phyloP scores from a whole-genome alignment of 208 protist genomes.

The Leishmania lainsoni region DNA sequence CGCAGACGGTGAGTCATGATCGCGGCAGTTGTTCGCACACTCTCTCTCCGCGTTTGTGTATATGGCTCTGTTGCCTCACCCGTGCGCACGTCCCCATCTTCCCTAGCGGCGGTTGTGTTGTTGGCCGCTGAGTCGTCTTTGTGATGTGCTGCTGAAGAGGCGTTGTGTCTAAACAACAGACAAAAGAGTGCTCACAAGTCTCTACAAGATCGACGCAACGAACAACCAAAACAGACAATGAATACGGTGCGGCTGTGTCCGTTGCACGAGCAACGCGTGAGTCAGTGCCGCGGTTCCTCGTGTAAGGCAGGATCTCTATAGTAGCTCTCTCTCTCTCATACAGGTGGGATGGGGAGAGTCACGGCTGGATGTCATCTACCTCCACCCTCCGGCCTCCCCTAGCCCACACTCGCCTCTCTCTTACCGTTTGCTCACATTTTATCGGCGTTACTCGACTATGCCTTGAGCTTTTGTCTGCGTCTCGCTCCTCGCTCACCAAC shows the following conservation, averaged over 20 bases:
- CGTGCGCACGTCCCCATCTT: background rate
- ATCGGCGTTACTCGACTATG: background rate
- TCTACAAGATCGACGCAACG: background rate
- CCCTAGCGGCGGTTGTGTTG: background rate
- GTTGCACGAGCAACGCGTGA: background rate
- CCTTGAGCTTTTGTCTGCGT: background rate
- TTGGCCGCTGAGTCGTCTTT: background rate
- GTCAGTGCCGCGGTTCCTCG: background rate
- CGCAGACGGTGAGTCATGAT: background rate
- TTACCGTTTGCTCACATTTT: background rate
- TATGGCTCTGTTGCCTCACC: background rate
- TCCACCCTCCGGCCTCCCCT: background rate
- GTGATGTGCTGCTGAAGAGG: background rate
- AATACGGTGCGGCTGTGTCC: background rate
- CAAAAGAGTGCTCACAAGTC: background rate
- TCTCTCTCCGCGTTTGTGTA: background rate
- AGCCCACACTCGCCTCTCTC: too few species aligned
- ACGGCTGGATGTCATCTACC: background rate
- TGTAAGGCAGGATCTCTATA: background rate
- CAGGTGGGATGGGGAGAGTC: background rate
- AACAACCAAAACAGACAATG: background rate
- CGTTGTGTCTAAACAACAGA: background rate
- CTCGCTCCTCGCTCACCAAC: background rate
- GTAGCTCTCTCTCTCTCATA: background rate
- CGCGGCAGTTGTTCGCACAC: too few species aligned